Evolutionary conservation across 2,329 filamentous ascomycete species (phyloP), one percentile per base, ranked within the genome.

Genomic region (Diaporthe citri): DNA sequence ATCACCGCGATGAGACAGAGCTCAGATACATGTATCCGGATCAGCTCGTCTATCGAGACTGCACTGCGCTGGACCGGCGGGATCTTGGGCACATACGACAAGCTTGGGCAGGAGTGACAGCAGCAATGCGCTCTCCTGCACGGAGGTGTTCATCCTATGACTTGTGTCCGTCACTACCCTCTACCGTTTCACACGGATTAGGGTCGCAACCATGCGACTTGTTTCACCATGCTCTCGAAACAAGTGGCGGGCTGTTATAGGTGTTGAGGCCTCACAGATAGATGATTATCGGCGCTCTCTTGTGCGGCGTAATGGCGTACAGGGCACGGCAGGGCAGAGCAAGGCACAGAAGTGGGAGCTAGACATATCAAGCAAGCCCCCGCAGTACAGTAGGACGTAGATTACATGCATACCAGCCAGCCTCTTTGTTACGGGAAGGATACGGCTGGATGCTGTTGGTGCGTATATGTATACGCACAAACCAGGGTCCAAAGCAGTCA

Each of bases 291-390:
- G 41, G 28, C 56, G 46, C 22, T 55, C 39, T 34, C 46, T 10
- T 36, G 31, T 71, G 36, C 56, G 31, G 31, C 46, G 25, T 67
- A 20, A 15, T 46, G 39, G 43, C 22, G 15, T 51, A 36, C 22
- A 67, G 31, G 46, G 10, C 28, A 64, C 3, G 28, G 39, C 59
- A 46, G n/a, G 36, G 15, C 36, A 64, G 59, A 4, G 39, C 41
- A 43, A 17, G 20, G 39, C 25, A 20, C 17, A 39, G 5, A 9
- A 28, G 64, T 41, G 59, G 64, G 28, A 46, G 71, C 70, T 75
- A 73, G 74, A 71, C 70, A 48, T 39, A 73, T 75, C 52, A 52
- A 72, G 74, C 57, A 73, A 75, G 74, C 62, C 73, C 41, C 69
- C 70, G 59, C 74, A 22, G n/a, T 4, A 41, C 46, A 41, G 36